Evolutionary conservation across 805 yeast genomes (phyloP).

Genomic region (Sugiyamaella smithiae): DNA sequence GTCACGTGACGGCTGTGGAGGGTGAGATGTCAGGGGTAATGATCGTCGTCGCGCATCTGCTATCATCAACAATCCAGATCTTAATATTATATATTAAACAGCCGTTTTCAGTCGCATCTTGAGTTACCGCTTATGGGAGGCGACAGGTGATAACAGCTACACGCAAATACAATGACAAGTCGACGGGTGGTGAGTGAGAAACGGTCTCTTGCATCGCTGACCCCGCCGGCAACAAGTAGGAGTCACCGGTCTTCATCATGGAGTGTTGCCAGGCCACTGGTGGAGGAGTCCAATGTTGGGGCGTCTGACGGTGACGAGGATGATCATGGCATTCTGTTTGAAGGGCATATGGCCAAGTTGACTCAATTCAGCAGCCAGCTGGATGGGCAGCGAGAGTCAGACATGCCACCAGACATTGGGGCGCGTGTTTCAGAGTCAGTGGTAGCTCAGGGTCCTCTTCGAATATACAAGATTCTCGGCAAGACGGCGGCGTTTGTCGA

Average conservation of each 20-base stretch:
- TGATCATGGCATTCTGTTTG: conserved; percentile 18
- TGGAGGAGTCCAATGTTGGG: not conserved
- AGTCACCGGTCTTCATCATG: not conserved
- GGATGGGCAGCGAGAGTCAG: not conserved
- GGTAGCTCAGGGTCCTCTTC: conserved; percentile 59
- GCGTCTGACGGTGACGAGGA: not conserved
- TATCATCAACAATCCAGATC: conserved; percentile 1
- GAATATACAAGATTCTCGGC: conserved; percentile 56
- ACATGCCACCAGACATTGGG: conserved; percentile 14
- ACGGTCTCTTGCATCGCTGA: not conserved
- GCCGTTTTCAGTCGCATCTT: too few relatives aligned
- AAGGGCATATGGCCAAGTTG: conserved; percentile 17
- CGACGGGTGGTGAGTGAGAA: conserved; percentile 1
- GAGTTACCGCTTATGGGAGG: too few relatives aligned
- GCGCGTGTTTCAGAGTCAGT: conserved; percentile 24
- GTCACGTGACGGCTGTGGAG: not conserved
- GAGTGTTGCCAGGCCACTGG: not conserved
- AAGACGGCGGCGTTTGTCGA: conserved; percentile 58
- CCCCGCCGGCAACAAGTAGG: not conserved
- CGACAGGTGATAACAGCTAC: too few relatives aligned
- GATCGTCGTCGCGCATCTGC: not conserved
- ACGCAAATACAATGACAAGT: not conserved
- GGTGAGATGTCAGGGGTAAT: not conserved
- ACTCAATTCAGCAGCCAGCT: conserved; percentile 18
- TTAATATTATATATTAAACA: too few relatives aligned